Evolutionary conservation across 169 alveolate species (phyloP), one percentile per base, ranked within the genome.

Genomic region (Plasmodium cynomolgi): DNA sequence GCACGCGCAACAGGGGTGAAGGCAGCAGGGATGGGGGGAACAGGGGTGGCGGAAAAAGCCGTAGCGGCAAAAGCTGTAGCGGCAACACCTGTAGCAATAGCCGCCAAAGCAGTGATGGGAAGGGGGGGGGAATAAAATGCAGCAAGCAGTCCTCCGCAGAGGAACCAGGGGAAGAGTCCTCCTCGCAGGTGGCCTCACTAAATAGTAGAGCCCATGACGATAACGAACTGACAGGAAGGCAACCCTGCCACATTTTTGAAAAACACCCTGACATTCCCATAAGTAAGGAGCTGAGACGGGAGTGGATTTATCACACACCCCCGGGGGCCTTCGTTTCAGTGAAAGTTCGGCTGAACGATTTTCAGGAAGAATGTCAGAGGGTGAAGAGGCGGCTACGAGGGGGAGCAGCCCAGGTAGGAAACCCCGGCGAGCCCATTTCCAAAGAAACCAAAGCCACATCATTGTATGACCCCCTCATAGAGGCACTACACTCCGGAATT

Each of bases 291-390:
- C 41, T 81, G 17, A 47, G 58, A 82, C 56, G 20, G 13, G 84
- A 91, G 39, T 91, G 95, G 95, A 34, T 91, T 29, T 82, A 91
- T 15, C 85, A 72, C 79, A 91, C 33, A 1, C 74, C 73, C n/a
- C 23, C 58, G 17, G 56, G 33, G 37, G 9, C 39, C 15, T 91
- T 91, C 50, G 17, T 33, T n/a, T 34, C 37, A 0, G n/a, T 5
- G 58, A 81, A 47, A 20, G 84, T 91, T 72, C 41, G 74, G 4
- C 98, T 77, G 98, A 97, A 90, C 97, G 99, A 33, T 98, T 97
- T 34, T 98, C 97, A 77, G 98, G 96, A 31, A 92, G 95, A 93
- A 96, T 95, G 96, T 75, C 58, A 73, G 15, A 17, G 74, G 62
- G 33, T 58, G 37, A 77, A 23, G 56, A 31, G 79, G 23, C 26